Evolutionary conservation across 164 flowering plant genomes (phyloP).

Genomic region (Macadamia tetraphylla): DNA sequence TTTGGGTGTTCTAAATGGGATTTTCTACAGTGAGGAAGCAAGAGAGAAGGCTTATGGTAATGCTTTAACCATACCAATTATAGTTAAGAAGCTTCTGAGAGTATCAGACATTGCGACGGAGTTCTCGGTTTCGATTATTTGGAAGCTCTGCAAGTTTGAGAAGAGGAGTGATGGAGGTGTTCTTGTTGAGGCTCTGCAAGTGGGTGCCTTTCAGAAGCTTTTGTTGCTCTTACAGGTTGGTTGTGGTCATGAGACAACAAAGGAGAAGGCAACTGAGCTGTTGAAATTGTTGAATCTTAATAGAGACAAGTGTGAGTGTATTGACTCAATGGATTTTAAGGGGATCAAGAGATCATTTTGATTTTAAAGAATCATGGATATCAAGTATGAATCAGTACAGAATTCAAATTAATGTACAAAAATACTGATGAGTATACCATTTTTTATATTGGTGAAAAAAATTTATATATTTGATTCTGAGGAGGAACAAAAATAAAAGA

Average conservation of each 20-base stretch:
- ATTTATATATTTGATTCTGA: too few species aligned
- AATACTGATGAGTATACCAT: not conserved
- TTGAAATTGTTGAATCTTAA: constrained; percentile 63
- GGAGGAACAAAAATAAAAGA: too few species aligned
- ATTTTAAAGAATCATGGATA: not conserved
- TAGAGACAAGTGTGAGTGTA: constrained; percentile 47
- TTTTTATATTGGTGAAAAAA: too few species aligned
- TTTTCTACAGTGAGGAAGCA: constrained; percentile 34
- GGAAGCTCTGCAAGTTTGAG: constrained; percentile 55
- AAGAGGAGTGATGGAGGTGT: constrained; percentile 27
- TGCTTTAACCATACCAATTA: constrained; percentile 51
- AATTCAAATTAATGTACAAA: not conserved
- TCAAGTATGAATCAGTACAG: too few species aligned
- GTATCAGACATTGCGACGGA: constrained; percentile 63
- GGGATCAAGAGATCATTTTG: constrained; percentile 53
- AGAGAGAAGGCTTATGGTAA: constrained; percentile 29
- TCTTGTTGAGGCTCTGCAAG: constrained; percentile 52
- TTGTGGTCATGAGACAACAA: constrained; percentile 54
- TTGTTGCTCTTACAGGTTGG: constrained; percentile 75
- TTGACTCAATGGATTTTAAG: constrained; percentile 70
- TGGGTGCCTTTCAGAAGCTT: constrained; percentile 79
- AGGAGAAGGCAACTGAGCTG: constrained; percentile 64
- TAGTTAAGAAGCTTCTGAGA: constrained; percentile 73
- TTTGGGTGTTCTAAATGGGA: constrained; percentile 46
- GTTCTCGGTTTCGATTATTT: constrained; percentile 55